Evolutionary conservation across 345 rosid species (phyloP).

Genomic region (Linum lewisii): DNA sequence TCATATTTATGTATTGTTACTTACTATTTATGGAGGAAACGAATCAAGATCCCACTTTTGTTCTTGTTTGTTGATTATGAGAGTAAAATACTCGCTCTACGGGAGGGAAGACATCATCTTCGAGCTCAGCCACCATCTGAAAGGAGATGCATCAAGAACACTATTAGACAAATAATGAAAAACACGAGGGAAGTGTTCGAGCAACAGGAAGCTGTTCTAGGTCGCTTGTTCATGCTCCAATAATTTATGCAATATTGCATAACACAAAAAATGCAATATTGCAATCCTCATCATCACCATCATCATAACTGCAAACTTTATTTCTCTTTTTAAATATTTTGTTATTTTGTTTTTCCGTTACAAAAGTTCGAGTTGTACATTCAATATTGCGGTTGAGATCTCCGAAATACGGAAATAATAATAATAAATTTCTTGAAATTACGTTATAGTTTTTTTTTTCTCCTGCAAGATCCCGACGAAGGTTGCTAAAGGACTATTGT

Average conservation of each 20-base stretch:
- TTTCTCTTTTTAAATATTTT: too few relatives aligned
- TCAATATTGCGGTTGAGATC: too few relatives aligned
- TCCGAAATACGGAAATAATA: too few relatives aligned
- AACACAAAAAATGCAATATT: too few relatives aligned
- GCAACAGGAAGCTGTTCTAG: slow-evolving; percentile 98
- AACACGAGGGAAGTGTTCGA: slow-evolving; percentile 81
- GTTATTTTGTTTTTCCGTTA: too few relatives aligned
- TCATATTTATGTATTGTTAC: not conserved
- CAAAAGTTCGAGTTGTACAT: too few relatives aligned
- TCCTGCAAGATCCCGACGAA: too few relatives aligned
- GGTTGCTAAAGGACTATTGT: too few relatives aligned
- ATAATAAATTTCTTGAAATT: too few relatives aligned
- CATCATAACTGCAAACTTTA: too few relatives aligned
- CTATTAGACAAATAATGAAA: slow-evolving; percentile 53
- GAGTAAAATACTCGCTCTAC: slow-evolving; percentile 98
- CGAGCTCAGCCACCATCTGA: slow-evolving; percentile 80
- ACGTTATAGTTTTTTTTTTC: too few relatives aligned
- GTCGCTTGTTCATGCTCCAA: slow-evolving; percentile 89
- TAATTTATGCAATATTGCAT: slow-evolving; percentile 98
- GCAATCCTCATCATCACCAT: too few relatives aligned
- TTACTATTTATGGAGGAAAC: not conserved
- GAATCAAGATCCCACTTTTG: not conserved
- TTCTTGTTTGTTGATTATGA: slow-evolving; percentile 52
- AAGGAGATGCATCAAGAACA: slow-evolving; percentile 43
- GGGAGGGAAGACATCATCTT: slow-evolving; percentile 90